Evolutionary conservation across 1,284 basidiomycete genomes (phyloP), one percentile per base, ranked within the genome.

Genomic region (Tausonia pullulans): DNA sequence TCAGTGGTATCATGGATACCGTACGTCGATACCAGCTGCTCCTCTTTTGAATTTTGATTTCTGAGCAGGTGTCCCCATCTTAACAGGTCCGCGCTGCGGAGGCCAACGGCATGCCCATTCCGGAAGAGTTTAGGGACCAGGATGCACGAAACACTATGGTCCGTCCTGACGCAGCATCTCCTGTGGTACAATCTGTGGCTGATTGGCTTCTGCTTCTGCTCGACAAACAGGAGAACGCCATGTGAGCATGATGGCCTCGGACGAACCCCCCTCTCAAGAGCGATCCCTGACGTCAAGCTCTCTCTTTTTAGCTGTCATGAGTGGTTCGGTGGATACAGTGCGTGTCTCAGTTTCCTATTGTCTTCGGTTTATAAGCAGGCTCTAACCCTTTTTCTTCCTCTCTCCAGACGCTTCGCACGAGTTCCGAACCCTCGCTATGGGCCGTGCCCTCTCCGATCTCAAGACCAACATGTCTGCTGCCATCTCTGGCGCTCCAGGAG

Each of bases 1-100:
- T 86, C 5, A 87, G 84, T 14, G 88, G 88, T 5, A 80, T 91
- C n/a, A 76, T 90, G 68, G 88, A 90, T 72, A 90, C 88, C 27
- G 27, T 27, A 27, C 27, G 27, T 27, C 27, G 27, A 27, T 27
- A 27, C 27, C 27, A 27, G 27, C 27, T 27, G 27, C 27, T 27
- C 27, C 27, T 27, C 27, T 27, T 1, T 27, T 27, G 27, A 27
- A 27, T 27, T 27, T 27, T 27, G 27, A 27, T 27, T 27, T 27
- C 27, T 27, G 27, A 27, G 27, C 27, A 27, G 27, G 27, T 27
- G 27, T 27, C 27, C 27, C 27, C 27, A 27, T 27, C 27, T 27
- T 27, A 27, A 27, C 27, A 27, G 0, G 84, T 86, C 63, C 80
- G 82, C 52, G 83, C 87, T 16, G 82, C 87, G 4, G 76, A 80